phyloP scores from a whole-genome alignment of 73 alveolate genomes.

The Stentor coeruleus region DNA sequence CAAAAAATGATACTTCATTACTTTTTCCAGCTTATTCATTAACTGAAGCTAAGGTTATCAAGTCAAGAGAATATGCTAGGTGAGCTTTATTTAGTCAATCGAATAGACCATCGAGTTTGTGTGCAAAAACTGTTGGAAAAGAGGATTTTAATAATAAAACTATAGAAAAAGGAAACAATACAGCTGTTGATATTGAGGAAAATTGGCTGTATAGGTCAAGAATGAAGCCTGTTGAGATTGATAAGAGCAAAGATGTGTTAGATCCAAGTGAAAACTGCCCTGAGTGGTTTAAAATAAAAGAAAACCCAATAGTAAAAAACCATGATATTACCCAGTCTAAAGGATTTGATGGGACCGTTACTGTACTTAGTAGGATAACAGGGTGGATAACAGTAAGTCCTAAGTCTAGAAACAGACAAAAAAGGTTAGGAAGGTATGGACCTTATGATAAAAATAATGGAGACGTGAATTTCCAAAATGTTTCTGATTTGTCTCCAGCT shows the following conservation, averaged over 20 bases:
- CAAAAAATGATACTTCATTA: no score
- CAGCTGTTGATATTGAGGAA: neutral
- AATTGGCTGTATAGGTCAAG: neutral
- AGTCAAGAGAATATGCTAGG: no score
- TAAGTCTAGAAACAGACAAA: conserved; percentile 18
- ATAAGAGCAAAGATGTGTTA: neutral
- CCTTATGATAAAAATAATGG: neutral
- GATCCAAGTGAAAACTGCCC: neutral
- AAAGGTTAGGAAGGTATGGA: conserved; percentile 39
- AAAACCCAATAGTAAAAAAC: neutral
- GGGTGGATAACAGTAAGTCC: conserved; percentile 63
- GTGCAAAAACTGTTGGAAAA: no score
- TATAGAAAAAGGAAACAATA: no score
- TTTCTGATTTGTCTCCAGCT: conserved; percentile 46
- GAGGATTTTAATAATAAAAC: no score
- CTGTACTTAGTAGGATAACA: conserved; percentile 34
- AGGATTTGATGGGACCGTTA: conserved; percentile 46
- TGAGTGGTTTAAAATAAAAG: neutral
- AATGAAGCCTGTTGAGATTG: neutral
- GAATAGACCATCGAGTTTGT: no score
- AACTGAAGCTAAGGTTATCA: no score
- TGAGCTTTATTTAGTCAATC: no score
- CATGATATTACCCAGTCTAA: neutral
- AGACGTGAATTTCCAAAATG: conserved; percentile 21
- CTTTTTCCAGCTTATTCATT: no score